Conservation (phyloP, 2,329 filamentous ascomycete species). For the Talaromyces marneffei region DNA sequence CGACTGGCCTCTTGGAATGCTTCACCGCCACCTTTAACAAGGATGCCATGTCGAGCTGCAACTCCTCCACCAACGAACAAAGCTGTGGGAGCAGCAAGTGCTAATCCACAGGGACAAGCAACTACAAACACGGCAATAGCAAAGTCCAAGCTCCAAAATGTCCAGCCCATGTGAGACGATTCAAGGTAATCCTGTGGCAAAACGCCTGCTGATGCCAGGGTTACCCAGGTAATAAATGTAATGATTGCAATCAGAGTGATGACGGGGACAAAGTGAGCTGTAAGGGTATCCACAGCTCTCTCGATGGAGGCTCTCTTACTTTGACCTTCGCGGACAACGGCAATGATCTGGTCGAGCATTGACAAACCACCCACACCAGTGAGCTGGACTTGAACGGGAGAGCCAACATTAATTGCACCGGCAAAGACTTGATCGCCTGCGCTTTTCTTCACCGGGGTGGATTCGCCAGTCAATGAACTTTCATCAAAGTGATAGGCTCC, state of each 20-base stretch:
- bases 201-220: conserved; percentile 38
- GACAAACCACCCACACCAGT: conserved; percentile 43
- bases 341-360: conserved; percentile 47
- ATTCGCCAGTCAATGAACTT: conserved; percentile 69
- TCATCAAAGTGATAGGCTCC: conserved; percentile 73
- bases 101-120: conserved; percentile 77
- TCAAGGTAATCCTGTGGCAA: conserved; percentile 48
- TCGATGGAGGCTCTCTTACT: conserved; percentile 46
- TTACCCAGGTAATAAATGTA: conserved; percentile 44
- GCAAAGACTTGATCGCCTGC: conserved; percentile 41
- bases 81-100: conserved; percentile 75
- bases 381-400: conserved; percentile 39
- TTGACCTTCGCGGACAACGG: conserved; percentile 46
- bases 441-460: conserved; percentile 41
- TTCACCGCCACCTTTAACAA: conserved; percentile 78
- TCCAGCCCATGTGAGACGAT: conserved; percentile 44
- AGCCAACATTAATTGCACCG: conserved; percentile 44
- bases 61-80: conserved; percentile 76
- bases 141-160: conserved; percentile 54
- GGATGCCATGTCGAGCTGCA: conserved; percentile 73
- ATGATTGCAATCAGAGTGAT: conserved; percentile 45
- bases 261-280: conserved; percentile 45
- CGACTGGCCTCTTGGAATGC: conserved; percentile 79
- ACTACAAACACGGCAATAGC: conserved; percentile 83
- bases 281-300: conserved; percentile 42